Percentiles rank a stretch among this genome's conserved stretches.
phyloP scores from a whole-genome alignment of 805 yeast genomes.

The Monosporozyma servazzii region DNA sequence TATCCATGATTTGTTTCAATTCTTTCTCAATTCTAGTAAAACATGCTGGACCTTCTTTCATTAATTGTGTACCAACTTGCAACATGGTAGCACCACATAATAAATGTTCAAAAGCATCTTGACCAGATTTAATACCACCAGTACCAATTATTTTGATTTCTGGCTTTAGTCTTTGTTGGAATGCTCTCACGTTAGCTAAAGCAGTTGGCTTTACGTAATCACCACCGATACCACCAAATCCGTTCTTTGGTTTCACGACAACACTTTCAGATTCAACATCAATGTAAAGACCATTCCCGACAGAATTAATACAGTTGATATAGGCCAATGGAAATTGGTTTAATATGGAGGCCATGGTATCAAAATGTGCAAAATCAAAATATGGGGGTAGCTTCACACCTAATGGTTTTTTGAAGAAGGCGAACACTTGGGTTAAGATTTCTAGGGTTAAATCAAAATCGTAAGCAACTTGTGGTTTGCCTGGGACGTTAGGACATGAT shows the following conservation, averaged over 20 bases:
- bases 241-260: slow-evolving; percentile 27
- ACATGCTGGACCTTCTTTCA: slow-evolving; percentile 21
- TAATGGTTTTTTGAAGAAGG: slow-evolving; percentile 24
- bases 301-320: slow-evolving; percentile 25
- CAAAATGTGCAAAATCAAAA: slow-evolving; percentile 28
- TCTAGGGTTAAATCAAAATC: slow-evolving; percentile 23
- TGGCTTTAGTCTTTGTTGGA: slow-evolving; percentile 25
- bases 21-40: slow-evolving; percentile 21
- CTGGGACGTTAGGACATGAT: slow-evolving; percentile 30
- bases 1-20: slow-evolving; percentile 18
- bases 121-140: slow-evolving; percentile 26
- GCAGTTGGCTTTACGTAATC: slow-evolving; percentile 29
- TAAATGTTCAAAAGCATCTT: slow-evolving; percentile 27
- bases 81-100: slow-evolving; percentile 28
- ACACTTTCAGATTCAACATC: slow-evolving; percentile 23
- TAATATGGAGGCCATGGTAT: slow-evolving; percentile 20
- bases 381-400: slow-evolving; percentile 28
- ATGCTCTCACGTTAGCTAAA: slow-evolving; percentile 27
- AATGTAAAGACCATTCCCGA: slow-evolving; percentile 26
- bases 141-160: slow-evolving; percentile 25
- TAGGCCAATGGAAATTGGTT: slow-evolving; percentile 23
- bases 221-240: slow-evolving; percentile 30
- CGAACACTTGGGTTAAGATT: slow-evolving; percentile 19
- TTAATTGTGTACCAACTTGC: slow-evolving; percentile 25
- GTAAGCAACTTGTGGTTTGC: slow-evolving; percentile 28